phyloP scores from a whole-genome alignment of 1,139 yeast species.

The Candida pseudoviswanathii region DNA sequence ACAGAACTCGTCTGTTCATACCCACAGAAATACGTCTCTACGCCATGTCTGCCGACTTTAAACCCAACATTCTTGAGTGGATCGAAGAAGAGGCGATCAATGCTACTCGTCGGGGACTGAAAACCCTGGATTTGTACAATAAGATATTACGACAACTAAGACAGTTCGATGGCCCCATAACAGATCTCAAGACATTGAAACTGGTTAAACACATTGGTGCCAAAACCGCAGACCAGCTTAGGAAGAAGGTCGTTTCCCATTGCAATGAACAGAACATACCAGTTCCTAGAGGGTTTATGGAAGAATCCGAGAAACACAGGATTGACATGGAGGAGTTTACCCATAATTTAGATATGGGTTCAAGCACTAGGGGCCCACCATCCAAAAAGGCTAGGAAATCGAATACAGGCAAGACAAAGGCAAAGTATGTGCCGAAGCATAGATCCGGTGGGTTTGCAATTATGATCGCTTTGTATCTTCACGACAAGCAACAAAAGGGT shows the following conservation, averaged over 20 bases:
- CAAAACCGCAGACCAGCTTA: conserved; percentile 54
- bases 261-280: conserved; percentile 46
- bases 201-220: conserved; percentile 62
- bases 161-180: conserved; percentile 41
- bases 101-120: conserved; percentile 43
- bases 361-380: conserved; percentile 18
- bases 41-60: conserved; percentile 10
- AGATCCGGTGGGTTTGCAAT: conserved; percentile 91
- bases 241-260: conserved; percentile 41
- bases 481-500: conserved; percentile 53
- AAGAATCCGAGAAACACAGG: conserved; percentile 11
- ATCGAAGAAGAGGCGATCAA: conserved; percentile 49
- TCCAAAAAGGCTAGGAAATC: conserved; percentile 25
- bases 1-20: not conserved
- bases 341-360: conserved; percentile 7
- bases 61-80: conserved; percentile 37
- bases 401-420: not conserved
- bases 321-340: conserved; percentile 14
- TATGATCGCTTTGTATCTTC: conserved; percentile 58
- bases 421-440: conserved; percentile 69
- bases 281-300: conserved; percentile 40
- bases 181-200: conserved; percentile 52
- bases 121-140: conserved; percentile 46
- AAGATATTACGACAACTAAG: conserved; percentile 52
- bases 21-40: not conserved